A percentile compares a stretch with the other conserved stretches of the same genome.
phyloP scores from a whole-genome alignment of 2,329 filamentous ascomycete genomes.

The Ophiosphaerella herpotricha region DNA sequence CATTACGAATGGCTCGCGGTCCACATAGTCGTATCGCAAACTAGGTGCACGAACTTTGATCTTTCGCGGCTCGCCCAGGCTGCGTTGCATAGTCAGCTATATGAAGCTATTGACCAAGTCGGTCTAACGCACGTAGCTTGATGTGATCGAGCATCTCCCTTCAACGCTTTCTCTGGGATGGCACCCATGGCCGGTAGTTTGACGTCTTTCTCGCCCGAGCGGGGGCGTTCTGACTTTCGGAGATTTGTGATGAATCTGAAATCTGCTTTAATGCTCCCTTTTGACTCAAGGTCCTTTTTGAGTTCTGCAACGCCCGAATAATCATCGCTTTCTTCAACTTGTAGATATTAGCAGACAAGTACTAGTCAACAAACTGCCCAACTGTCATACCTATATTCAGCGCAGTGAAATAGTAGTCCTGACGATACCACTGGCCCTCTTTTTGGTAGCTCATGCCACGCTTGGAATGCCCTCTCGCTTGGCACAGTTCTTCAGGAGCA shows the following conservation, averaged over 20 bases:
- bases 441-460: neutral
- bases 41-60: neutral
- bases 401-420: slow-evolving; percentile 8
- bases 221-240: neutral
- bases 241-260: slow-evolving; percentile 5
- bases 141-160: slow-evolving; percentile 14
- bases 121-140: slow-evolving; percentile 8
- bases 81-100: neutral
- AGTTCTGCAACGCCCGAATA: neutral
- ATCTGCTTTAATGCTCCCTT: slow-evolving; percentile 1
- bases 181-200: neutral
- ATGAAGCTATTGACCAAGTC: neutral
- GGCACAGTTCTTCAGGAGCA: neutral
- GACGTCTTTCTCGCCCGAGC: neutral
- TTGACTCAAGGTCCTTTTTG: neutral
- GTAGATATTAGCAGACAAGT: neutral
- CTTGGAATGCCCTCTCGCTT: neutral
- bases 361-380: neutral
- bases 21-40: neutral
- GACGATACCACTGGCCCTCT: neutral
- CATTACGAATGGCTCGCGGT: slow-evolving; percentile 4
- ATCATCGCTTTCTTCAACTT: slow-evolving; percentile 1
- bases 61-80: neutral
- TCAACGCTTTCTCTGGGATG: slow-evolving; percentile 13
- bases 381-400: slow-evolving; percentile 11